Evolutionary conservation across 2,329 filamentous ascomycete species (phyloP), one percentile per base, ranked within the genome.

Genomic region (Fusarium vanettenii): DNA sequence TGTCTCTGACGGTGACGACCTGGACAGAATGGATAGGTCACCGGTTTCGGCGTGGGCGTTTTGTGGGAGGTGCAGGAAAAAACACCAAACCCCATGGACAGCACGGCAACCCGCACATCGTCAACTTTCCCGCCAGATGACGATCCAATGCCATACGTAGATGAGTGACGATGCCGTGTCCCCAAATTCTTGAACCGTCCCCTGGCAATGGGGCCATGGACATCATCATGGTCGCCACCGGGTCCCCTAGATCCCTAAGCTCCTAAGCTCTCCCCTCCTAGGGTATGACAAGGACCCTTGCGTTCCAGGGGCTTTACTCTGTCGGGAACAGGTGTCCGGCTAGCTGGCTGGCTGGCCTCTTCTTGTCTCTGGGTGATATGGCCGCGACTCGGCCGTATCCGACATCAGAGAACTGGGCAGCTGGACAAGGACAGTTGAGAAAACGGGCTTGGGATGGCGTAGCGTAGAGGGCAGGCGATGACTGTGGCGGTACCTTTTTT

Each of bases 291-390:
- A 33, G 43, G 69, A 70, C 56, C 65, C 48, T 64, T 72, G 72
- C 72, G 69, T 73, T 72, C 69, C 72, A 74, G 72, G 72, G 72
- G 72, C 68, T 59, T 41, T 41, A 16, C 20, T 29, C n/a, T 73
- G 52, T 64, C 69, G 72, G 72, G 55, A 63, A 56, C 72, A 64
- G 66, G 67, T 63, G 69, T 60, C 72, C 72, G 66, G 48, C 29
- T 31, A 31, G 39, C 18, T 43, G 39, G 39, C 22, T 50, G 45
- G 45, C 20, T 22, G 31, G 22, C 18, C 13, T 52, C 33, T 57
- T 57, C 56, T 72, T 69, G 59, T 64, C 45, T 66, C 31, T 48
- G 43, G 39, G n/a, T 20, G 39, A 31, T 57, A 43, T 16, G 27
- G 60, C 41, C 67, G 61, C 57, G 37, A 37, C 22, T 48, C 59